phyloP scores from a whole-genome alignment of 176 grass and related monocot species.

The Urochloa ruziziensis region DNA sequence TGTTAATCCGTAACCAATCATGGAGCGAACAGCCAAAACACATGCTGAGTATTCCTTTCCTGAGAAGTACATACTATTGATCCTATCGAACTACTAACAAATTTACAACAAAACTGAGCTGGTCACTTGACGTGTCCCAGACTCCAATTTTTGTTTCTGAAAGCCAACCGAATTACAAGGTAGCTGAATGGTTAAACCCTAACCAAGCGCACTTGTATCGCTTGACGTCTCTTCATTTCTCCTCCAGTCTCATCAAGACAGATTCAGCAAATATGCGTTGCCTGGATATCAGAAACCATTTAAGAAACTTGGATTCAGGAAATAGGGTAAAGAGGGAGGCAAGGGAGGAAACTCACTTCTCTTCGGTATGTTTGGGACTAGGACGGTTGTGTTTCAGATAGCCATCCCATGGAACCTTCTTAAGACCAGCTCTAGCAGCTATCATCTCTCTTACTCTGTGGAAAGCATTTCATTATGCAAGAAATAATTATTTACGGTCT shows the following conservation, averaged over 20 bases:
- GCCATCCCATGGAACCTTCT: constrained; percentile 98
- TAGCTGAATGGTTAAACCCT: constrained; percentile 12
- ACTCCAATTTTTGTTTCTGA: neutral
- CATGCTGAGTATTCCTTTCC: neutral
- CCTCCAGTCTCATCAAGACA: constrained; percentile 71
- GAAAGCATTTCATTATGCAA: constrained; percentile 32
- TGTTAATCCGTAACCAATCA: constrained; percentile 16
- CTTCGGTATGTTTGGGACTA: constrained; percentile 92
- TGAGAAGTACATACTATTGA: neutral
- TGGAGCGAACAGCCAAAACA: neutral
- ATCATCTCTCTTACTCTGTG: constrained; percentile 97
- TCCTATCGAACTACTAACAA: constrained; percentile 31
- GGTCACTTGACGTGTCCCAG: constrained; percentile 4
- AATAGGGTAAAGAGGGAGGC: neutral
- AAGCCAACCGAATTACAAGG: constrained; percentile 6
- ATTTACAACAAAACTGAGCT: constrained; percentile 54
- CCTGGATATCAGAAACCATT: constrained; percentile 53
- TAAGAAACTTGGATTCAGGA: constrained; percentile 5
- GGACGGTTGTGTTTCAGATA: constrained; percentile 96
- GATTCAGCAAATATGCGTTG: constrained; percentile 97
- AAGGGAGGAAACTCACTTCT: constrained; percentile 56
- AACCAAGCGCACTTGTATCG: neutral
- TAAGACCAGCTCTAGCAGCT: constrained; percentile 87
- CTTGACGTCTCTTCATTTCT: constrained; percentile 39
- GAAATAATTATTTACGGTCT: neutral